Evolutionary conservation across 192 early-diverging fungal genomes (phyloP).

Genomic region (Entophlyctis helioformis): DNA sequence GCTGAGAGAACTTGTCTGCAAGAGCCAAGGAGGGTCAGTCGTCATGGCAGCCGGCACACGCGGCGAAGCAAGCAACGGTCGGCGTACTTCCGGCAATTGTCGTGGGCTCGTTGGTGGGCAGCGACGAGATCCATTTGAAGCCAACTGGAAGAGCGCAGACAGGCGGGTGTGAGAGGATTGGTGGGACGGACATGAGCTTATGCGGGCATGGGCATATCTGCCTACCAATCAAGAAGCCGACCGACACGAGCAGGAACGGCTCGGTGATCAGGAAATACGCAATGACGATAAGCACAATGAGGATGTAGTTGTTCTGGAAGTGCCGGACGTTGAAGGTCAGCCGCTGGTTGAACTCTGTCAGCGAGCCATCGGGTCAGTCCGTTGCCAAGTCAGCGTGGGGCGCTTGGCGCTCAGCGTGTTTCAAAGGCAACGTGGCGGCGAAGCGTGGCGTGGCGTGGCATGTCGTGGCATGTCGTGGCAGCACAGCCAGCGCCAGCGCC

Average conservation of each 20-base stretch:
- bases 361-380: too few species aligned
- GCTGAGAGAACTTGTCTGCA: slow-evolving; percentile 13
- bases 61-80: not conserved
- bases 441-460: too few species aligned
- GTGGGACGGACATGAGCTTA: not conserved
- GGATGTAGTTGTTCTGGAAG: slow-evolving; percentile 37
- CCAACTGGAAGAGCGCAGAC: slow-evolving; percentile 14
- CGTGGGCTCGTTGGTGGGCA: slow-evolving; percentile 21
- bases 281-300: slow-evolving; percentile 20
- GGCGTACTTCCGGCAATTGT: slow-evolving; percentile 10
- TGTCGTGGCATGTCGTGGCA: too few species aligned
- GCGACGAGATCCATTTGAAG: slow-evolving; percentile 14
- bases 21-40: slow-evolving; percentile 4
- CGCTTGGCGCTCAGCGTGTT: not conserved
- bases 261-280: slow-evolving; percentile 30
- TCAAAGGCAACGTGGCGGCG: not conserved
- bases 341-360: slow-evolving; percentile 13
- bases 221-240: slow-evolving; percentile 24
- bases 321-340: slow-evolving; percentile 23
- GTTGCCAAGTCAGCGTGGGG: not conserved
- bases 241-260: slow-evolving; percentile 24
- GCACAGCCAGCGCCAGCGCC: too few species aligned
- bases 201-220: too few species aligned
- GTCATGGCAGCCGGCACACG: not conserved
- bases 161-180: not conserved